Percentiles rank a stretch among this genome's conserved stretches.
Conservation (phyloP, 257 asterid genomes). For the Solanum ahanhuiri region DNA sequence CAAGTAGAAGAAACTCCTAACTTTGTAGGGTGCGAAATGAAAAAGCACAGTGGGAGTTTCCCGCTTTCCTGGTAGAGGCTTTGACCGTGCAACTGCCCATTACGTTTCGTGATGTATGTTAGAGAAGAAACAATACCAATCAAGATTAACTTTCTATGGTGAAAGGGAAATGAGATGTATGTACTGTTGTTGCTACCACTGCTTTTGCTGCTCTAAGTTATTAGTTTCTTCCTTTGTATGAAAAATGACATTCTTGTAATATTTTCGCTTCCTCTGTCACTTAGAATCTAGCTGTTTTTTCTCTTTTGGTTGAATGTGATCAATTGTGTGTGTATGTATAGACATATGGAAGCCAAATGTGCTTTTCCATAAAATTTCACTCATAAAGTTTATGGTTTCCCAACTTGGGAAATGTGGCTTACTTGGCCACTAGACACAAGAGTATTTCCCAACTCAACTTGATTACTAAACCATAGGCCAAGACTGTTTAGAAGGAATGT, state of each 20-base stretch:
- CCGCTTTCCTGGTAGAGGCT: too few relatives aligned
- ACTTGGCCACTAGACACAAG: neutral
- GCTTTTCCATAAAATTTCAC: neutral
- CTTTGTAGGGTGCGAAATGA: too few relatives aligned
- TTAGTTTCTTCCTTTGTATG: neutral
- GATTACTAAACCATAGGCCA: neutral
- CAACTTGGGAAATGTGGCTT: rapidly evolving
- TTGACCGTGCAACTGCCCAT: too few relatives aligned
- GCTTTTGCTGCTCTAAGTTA: neutral
- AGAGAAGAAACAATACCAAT: neutral
- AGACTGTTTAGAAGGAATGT: neutral
- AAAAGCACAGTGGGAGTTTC: too few relatives aligned
- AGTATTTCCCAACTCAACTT: neutral
- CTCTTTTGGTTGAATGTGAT: neutral
- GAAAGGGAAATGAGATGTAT: neutral
- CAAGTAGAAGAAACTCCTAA: neutral
- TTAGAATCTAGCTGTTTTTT: rapidly evolving
- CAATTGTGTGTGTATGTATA: neutral
- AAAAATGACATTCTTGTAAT: neutral
- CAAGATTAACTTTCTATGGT: neutral
- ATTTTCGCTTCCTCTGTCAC: rapidly evolving
- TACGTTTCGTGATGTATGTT: too few relatives aligned
- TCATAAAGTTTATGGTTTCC: neutral
- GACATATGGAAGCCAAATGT: neutral
- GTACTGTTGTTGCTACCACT: neutral